These are phyloP conservation scores for Mortierella sp. DNA, from an alignment of 371 early-diverging fungal species.

Conservation along the genomic window DNA sequence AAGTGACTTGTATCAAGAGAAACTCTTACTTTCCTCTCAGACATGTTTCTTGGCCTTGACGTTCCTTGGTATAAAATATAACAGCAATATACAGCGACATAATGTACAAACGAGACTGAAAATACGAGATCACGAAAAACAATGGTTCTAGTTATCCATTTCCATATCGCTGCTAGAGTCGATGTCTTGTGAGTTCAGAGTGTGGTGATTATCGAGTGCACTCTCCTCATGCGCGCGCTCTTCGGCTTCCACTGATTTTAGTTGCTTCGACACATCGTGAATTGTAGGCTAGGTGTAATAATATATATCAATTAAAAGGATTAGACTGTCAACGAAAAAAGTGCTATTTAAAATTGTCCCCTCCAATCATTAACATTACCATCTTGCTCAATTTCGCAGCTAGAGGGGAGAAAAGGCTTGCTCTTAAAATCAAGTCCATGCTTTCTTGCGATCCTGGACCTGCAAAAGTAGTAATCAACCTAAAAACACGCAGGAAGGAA, in stretches of 20 bases:
- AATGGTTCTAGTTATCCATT: constrained; percentile 29
- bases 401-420: constrained; percentile 29
- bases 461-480: constrained; percentile 17
- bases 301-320: not conserved
- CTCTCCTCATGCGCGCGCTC: not conserved
- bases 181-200: not conserved
- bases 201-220: not conserved
- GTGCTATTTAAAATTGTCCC: not conserved
- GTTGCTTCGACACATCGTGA: not conserved
- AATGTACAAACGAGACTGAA: constrained; percentile 1
- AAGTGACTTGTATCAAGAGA: constrained; percentile 4
- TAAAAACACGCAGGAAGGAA: constrained; percentile 3
- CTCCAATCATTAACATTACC: constrained; percentile 11
- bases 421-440: constrained; percentile 24
- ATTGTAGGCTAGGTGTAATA: constrained; percentile 3
- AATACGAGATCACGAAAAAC: not conserved
- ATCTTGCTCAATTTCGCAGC: constrained; percentile 36
- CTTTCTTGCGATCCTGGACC: constrained; percentile 12
- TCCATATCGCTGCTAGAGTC: constrained; percentile 15
- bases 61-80: not conserved
- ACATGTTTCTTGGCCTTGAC: not conserved
- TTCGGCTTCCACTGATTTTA: not conserved
- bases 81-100: constrained; percentile 1
- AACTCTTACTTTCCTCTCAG: constrained; percentile 9
- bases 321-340: constrained; percentile 10